phyloP scores from a whole-genome alignment of 2,329 filamentous ascomycete genomes.

The Fragosphaeria purpurea region DNA sequence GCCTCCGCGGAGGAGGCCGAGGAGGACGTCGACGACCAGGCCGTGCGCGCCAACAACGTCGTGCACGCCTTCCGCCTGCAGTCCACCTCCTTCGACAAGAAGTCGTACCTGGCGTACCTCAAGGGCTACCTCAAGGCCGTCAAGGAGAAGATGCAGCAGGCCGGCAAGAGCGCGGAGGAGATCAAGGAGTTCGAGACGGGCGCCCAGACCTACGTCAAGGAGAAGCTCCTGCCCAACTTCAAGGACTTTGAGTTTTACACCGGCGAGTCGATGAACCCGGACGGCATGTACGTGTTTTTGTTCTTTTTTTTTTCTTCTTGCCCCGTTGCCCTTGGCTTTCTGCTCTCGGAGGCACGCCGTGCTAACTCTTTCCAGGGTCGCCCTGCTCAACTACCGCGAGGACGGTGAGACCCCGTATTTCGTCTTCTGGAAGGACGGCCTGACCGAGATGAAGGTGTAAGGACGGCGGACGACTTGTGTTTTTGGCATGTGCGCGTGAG shows the following conservation, averaged over 20 bases:
- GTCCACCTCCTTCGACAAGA: slow-evolving; percentile 76
- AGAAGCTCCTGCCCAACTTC: slow-evolving; percentile 72
- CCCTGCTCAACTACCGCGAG: slow-evolving; percentile 95
- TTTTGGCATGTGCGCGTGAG: background rate
- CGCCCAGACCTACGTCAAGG: slow-evolving; percentile 67
- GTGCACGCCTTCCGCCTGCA: slow-evolving; percentile 85
- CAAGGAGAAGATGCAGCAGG: slow-evolving; percentile 56
- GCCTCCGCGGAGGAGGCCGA: slow-evolving; percentile 86
- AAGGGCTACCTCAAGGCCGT: slow-evolving; percentile 93
- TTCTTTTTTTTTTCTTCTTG: background rate
- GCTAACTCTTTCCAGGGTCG: slow-evolving; percentile 45
- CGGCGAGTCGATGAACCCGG: slow-evolving; percentile 84
- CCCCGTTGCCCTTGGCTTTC: background rate
- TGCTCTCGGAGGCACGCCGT: too few relatives aligned
- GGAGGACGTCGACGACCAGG: slow-evolving; percentile 60
- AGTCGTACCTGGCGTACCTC: slow-evolving; percentile 69
- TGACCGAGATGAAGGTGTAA: slow-evolving; percentile 88
- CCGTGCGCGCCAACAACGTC: slow-evolving; percentile 80
- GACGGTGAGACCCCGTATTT: slow-evolving; percentile 87
- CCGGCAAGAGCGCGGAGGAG: slow-evolving; percentile 48
- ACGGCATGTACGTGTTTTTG: slow-evolving; percentile 67
- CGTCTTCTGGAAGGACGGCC: slow-evolving; percentile 90
- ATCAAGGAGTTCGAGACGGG: slow-evolving; percentile 72
- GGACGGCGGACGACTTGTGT: background rate
- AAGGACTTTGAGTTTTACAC: slow-evolving; percentile 94